These are phyloP conservation scores for Chenopodium quinoa DNA, from an alignment of 148 eudicot species.

Conservation along the genomic window DNA sequence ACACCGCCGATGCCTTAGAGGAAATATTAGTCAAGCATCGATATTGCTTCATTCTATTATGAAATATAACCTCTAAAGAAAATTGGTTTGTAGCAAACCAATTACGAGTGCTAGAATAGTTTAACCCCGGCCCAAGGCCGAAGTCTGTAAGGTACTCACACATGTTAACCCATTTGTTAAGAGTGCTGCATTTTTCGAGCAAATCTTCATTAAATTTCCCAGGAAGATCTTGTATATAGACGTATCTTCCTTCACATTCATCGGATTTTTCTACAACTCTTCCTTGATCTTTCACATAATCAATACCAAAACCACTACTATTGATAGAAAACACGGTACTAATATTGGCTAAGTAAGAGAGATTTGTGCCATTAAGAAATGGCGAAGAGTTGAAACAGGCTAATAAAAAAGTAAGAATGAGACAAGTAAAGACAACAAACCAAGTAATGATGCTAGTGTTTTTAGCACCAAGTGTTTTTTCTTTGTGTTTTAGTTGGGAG, in stretches of 20 bases:
- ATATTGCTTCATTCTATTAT: constrained; percentile 62
- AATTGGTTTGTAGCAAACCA: constrained; percentile 71
- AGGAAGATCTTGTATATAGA: constrained; percentile 61
- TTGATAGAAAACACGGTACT: neutral
- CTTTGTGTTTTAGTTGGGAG: neutral
- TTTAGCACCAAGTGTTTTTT: neutral
- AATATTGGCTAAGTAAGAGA: neutral
- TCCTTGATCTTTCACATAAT: neutral
- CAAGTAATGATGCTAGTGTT: neutral
- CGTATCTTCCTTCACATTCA: constrained; percentile 54
- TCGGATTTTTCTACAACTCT: constrained; percentile 3
- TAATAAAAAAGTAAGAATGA: neutral
- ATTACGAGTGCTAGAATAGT: constrained; percentile 17
- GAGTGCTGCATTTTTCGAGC: constrained; percentile 39
- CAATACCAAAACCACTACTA: neutral
- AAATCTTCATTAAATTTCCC: constrained; percentile 45
- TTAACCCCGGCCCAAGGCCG: constrained; percentile 53
- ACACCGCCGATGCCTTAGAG: constrained; percentile 57
- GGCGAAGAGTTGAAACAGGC: neutral
- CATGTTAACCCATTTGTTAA: constrained; percentile 49
- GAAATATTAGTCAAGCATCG: constrained; percentile 60
- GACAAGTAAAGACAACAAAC: neutral
- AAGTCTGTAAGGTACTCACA: constrained; percentile 46
- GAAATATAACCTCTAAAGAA: constrained; percentile 62
- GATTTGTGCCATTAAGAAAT: neutral